Evolutionary conservation across 805 yeast species (phyloP), one percentile per base, ranked within the genome.

Genomic region (Candida chauliodis): DNA sequence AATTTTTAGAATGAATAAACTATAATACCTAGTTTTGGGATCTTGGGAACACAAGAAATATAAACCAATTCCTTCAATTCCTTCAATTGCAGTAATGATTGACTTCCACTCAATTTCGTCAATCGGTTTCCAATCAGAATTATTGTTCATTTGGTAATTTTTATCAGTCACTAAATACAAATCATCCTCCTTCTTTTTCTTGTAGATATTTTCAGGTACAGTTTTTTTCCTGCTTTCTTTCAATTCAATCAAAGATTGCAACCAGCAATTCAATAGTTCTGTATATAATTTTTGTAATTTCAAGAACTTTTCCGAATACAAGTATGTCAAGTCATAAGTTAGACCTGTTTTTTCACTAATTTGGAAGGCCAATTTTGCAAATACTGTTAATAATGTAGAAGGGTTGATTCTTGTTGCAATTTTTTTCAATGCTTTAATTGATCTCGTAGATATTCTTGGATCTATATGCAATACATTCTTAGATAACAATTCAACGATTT

Each of bases 41-140:
- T 89, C 96, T 48, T 89, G 95, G 1, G 96, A 86, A 51, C 96
- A 86, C 16, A 93, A 65, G 53, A 95, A 91, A 52, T 87, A 93
- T 21, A 93, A 61, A 0, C 96, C 99, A 53, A 90, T 87, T 0
- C 99, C 97, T 59, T 93, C 99, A 8, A 91, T 86, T 45, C 91
- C 97, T 58, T 93, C 98, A 33, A 93, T 81, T 0, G 85, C 83
- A 0, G 96, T 84, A 45, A 87, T 79, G 13, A 88, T 79, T 33
- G 79, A 79, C 48, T 85, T 86, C 74, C 87, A 70, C 52, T 85
- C 91, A 25, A 85, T 58, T 41, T 80, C 85, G 45, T 84, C 89
- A 5, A 72, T 61, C 7, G 42, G 29, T 16, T 19, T 23, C 21
- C 29, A 21, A 11, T 30, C 40, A 19, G 14, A 4, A 2, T 3